Base-by-base conservation (phyloP, 192 early-diverging fungal species). In the Helicostylum pulchrum region DNA sequence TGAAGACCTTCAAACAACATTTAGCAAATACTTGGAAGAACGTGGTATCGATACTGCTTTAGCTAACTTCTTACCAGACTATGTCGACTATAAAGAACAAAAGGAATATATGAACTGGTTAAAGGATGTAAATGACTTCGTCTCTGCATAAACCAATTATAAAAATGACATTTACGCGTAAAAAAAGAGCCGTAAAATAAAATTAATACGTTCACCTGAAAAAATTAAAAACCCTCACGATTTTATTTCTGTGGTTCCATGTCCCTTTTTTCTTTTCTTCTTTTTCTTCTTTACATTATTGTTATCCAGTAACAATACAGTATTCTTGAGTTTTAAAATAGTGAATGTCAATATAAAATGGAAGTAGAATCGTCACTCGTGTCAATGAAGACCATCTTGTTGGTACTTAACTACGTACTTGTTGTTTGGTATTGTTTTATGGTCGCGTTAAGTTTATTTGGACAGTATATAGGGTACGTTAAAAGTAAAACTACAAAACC, bases 51-150 rank as follows among this genome's bases (percentile, higher is more conserved):
- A 93, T 67, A 81, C 85, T n/a, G 83, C 81, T 2, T 76, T 96
- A 44, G 87, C 92, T 31, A 79, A 86, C 70, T 95, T 96, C 73
- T 84, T 98, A 53, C 87, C 91, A 55, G 84, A 83, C 67, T 98
- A 91, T 78, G 84, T 95, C 63, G 92, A 94, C 80, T 83, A 83
- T 81, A 98, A 97, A 86, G 96, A 98, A 82, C 94, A 96, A 81
- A 77, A 85, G 62, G 96, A 98, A 83, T 98, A 98, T 74, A 70
- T 83, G 12, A 71, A 81, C 66, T 98, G 96, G 96, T 77, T 98
- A 34, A 77, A 88, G 62, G 82, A 86, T 36, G 86, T 96, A 59
- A 86, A 85, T 62, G 76, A 79, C 20, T 96, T 95, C 73, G 84
- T 98, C 54, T 71, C 82, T 32, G 79, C 85, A n/a, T 69, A 56